Base-by-base conservation (phyloP, 2,329 filamentous ascomycete genomes). In the Pseudodiploospora longispora region DNA sequence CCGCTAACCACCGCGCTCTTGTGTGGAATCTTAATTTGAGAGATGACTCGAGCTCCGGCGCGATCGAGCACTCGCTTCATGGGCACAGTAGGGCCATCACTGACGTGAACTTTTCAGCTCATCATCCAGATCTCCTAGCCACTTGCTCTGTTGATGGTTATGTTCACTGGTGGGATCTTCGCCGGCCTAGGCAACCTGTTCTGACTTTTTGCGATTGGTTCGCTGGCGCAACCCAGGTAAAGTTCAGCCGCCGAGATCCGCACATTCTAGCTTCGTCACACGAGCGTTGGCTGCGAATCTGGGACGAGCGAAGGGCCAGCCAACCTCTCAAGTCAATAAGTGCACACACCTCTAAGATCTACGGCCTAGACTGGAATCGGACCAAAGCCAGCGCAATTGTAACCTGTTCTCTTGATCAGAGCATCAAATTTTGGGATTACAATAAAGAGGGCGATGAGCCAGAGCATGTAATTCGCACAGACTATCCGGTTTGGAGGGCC, bases 121-220 rank as follows among this genome's bases (percentile, higher is more conserved):
- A 95, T 54, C 86, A 96, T 58, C 87, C 89, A 0, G 90, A 96
- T 59, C 72, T 90, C 36, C 76, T 96, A 10, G 87, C 89, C 7
- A 95, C 91, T 1, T 96, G 89, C 62, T 86, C 88, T 4, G 87
- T 96, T 30, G 90, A 96, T 63, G 93, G 89, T 41, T 95, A 89
- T 57, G 86, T 96, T 6, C 87, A 95, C 62, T 88, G 83, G 56
- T 96, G 91, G 88, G 90, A 96, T 65, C 69, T 96, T 38, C 79
- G 90, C 32, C 75, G 77, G 41, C 83, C 88, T 0, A 74, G 75
- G 36, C 78, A 83, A 51, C 87, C 88, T 6, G 85, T 79, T 7
- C 72, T 90, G 44, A 87, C 83, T 0, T 95, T 93, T 58, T 91
- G 85, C 48, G 89, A 96, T 66, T 96, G 89, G 86, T 87, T 89